Evolutionary conservation across 1,139 yeast species (phyloP), one percentile per base, ranked within the genome.

Genomic region (Pichia sp.): DNA sequence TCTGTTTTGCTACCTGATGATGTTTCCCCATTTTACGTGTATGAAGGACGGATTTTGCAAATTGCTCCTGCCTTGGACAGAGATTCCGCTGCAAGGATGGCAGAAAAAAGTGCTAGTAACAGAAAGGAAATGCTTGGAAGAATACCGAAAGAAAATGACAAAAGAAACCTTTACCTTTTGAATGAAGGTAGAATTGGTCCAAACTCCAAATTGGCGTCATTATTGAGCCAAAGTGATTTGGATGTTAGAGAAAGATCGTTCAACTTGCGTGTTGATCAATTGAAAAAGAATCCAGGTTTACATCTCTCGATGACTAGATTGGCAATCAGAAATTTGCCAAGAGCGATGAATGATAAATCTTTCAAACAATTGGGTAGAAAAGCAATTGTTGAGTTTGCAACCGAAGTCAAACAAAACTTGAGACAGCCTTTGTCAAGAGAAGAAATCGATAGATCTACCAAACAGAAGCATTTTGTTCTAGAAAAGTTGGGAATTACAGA

Each of bases 321-420:
- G 68, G 98, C 99, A 8, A 81, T 95, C 55, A 81, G 99, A 73
- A 93, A 93, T 68, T 74, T 93, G 55, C 99, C 99, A 46, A 83
- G 98, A 71, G 85, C 95, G 27, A 85, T 93, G 95, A 87, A 81
- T 59, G 88, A 87, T 58, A 89, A 88, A 69, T 85, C 96, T 0
- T 77, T 93, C 64, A 93, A 93, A 69, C 96, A 96, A 1, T 76
- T 93, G 55, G 97, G 95, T 44, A 84, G 99, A 72, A 89, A 89
- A 69, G 98, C 97, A 0, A 91, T 93, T 55, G 97, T 93, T 33
- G 87, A 87, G 64, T 93, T 93, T 75, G 98, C 98, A n/a, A 87
- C 83, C 40, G 97, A 92, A 67, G 97, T 87, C 6, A 86, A 81
- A 63, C 80, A 82, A 46, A 85, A 76, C 10, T 72, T 75, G 58